These are phyloP conservation scores for Ligustrum vulgare DNA, from an alignment of 257 asterid species.

Conservation along the genomic window DNA sequence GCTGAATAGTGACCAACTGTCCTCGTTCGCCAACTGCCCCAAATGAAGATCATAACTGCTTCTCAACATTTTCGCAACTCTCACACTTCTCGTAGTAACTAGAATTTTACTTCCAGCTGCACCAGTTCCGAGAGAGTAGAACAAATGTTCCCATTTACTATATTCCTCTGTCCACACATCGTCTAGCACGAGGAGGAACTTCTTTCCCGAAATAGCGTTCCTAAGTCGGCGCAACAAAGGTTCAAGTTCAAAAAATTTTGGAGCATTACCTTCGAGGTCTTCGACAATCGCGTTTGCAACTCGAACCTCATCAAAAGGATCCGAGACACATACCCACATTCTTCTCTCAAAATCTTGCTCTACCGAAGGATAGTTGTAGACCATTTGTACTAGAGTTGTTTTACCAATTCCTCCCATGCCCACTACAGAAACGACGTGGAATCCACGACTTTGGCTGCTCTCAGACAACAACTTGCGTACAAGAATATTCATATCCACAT, in stretches of 20 bases:
- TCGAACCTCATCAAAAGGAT: slow-evolving; percentile 50
- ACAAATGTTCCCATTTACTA: slow-evolving; percentile 50
- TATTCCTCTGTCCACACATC: slow-evolving; percentile 53
- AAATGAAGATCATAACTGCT: slow-evolving; percentile 34
- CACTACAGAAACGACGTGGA: slow-evolving; percentile 33
- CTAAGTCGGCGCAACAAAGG: slow-evolving; percentile 30
- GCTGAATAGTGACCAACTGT: slow-evolving; percentile 45
- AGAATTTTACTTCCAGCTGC: slow-evolving; percentile 45
- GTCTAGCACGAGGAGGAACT: slow-evolving; percentile 46
- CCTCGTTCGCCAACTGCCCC: slow-evolving; percentile 28
- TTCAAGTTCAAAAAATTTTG: slow-evolving; percentile 39
- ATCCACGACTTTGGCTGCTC: slow-evolving; percentile 13
- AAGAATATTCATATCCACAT: slow-evolving; percentile 21
- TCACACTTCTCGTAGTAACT: slow-evolving; percentile 45
- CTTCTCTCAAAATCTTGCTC: slow-evolving; percentile 22
- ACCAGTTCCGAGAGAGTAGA: slow-evolving; percentile 37
- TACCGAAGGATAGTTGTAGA: slow-evolving; percentile 30
- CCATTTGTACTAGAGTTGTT: slow-evolving; percentile 48
- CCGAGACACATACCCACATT: slow-evolving; percentile 60
- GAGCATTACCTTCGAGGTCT: slow-evolving; percentile 37
- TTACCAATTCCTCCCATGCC: slow-evolving; percentile 60
- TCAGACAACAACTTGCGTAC: slow-evolving; percentile 17
- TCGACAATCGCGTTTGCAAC: slow-evolving; percentile 51
- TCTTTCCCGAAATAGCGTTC: slow-evolving; percentile 28
- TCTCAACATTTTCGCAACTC: slow-evolving; percentile 43